phyloP scores from a whole-genome alignment of 2,329 filamentous ascomycete species.

The Drechslera avenae region DNA sequence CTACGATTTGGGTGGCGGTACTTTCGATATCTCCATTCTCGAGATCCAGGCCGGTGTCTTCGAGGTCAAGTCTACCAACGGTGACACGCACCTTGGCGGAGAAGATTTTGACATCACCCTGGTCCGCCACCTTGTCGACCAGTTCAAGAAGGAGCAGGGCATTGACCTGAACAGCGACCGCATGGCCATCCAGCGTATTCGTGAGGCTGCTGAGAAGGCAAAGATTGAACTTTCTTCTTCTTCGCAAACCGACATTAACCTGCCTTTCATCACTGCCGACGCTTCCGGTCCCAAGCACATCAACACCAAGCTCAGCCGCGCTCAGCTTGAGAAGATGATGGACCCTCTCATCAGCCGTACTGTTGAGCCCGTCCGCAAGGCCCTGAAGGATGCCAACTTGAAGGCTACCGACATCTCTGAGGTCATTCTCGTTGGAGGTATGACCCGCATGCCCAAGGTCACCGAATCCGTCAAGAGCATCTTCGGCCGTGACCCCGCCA shows the following conservation, averaged over 20 bases:
- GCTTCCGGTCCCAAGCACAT: constrained; percentile 97
- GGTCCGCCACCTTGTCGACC: constrained; percentile 88
- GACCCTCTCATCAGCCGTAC: constrained; percentile 86
- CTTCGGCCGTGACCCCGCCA: constrained; percentile 94
- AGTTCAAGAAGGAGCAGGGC: constrained; percentile 95
- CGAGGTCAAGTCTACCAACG: constrained; percentile 98
- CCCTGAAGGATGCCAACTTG: constrained; percentile 91
- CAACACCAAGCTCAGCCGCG: constrained; percentile 89
- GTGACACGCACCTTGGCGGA: constrained; percentile 97
- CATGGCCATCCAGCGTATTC: constrained; percentile 99
- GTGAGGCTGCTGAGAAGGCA: constrained; percentile 97
- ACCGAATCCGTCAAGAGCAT: constrained; percentile 94
- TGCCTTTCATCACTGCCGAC: constrained; percentile 98
- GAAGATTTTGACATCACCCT: constrained; percentile 97
- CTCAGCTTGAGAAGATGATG: constrained; percentile 92
- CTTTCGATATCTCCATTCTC: constrained; percentile 97
- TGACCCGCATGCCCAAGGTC: constrained; percentile 99
- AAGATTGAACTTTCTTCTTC: constrained; percentile 98
- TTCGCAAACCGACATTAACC: constrained; percentile 94
- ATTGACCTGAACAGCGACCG: constrained; percentile 90
- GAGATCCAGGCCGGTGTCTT: constrained; percentile 98
- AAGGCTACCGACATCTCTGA: constrained; percentile 94
- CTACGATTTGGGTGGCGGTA: constrained; percentile 98
- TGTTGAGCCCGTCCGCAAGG: constrained; percentile 92
- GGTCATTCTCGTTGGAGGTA: constrained; percentile 96